Conservation (phyloP, 148 eudicot species). For the Rhododendron griersonianum region DNA sequence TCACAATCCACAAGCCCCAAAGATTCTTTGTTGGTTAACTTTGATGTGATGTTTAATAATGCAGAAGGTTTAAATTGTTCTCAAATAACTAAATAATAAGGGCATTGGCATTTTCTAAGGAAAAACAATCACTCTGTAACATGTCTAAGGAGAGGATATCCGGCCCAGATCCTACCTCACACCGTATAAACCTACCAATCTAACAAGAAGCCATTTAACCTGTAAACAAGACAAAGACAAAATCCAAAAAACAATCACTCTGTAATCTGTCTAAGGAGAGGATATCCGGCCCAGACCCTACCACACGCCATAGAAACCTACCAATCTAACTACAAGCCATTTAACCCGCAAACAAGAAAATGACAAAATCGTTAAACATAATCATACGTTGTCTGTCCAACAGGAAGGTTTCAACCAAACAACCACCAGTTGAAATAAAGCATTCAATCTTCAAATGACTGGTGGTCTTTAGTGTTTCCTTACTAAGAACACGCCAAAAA, state of each 20-base stretch:
- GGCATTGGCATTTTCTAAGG: background rate
- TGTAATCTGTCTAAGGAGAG: background rate
- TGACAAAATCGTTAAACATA: background rate
- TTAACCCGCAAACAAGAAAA: background rate
- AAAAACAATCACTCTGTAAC: background rate
- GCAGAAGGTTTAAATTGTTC: background rate
- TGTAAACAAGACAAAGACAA: background rate
- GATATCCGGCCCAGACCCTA: background rate
- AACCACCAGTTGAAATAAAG: background rate
- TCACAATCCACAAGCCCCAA: background rate
- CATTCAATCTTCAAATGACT: background rate
- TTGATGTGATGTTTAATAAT: background rate
- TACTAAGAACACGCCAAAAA: background rate
- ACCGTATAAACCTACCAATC: background rate
- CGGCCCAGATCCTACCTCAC: background rate
- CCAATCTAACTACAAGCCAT: background rate
- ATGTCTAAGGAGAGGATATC: background rate
- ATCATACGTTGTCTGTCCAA: background rate
- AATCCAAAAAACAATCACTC: background rate
- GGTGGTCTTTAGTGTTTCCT: background rate
- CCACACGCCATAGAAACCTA: background rate
- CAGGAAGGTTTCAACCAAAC: background rate
- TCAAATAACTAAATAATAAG: background rate
- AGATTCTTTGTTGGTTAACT: background rate
- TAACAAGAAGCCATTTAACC: background rate